phyloP scores from a whole-genome alignment of 2,329 filamentous ascomycete genomes.

The Aquanectria penicillioides region DNA sequence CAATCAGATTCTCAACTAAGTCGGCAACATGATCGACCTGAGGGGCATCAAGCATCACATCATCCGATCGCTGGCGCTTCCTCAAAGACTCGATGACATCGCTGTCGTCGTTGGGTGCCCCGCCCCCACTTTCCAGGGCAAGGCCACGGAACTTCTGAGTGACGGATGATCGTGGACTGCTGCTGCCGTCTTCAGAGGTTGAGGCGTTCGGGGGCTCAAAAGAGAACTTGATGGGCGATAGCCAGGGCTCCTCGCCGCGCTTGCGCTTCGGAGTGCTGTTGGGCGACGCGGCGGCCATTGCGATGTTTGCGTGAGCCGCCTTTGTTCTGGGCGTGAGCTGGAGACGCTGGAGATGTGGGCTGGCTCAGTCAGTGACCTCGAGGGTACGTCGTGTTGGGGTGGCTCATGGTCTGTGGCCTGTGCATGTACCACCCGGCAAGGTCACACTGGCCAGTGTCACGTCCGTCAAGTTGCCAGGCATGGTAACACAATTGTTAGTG shows the following conservation, averaged over 20 bases:
- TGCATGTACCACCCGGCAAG: too few relatives aligned
- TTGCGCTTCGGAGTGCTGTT: conserved; percentile 58
- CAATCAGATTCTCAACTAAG: conserved; percentile 23
- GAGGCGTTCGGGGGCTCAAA: conserved; percentile 52
- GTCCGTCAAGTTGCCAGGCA: background rate
- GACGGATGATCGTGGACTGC: conserved; percentile 63
- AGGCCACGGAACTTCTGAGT: conserved; percentile 63
- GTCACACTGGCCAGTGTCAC: too few relatives aligned
- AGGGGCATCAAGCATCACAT: conserved; percentile 43
- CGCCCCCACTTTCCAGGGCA: conserved; percentile 58
- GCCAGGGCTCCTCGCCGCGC: conserved; percentile 49
- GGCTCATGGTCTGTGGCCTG: too few relatives aligned
- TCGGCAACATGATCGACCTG: conserved; percentile 14
- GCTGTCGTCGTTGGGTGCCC: conserved; percentile 45
- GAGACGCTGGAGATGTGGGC: background rate
- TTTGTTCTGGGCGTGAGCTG: conserved; percentile 4
- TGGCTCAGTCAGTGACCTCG: conserved; percentile 1
- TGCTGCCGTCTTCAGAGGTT: conserved; percentile 56
- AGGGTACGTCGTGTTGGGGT: background rate
- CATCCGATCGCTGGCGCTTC: conserved; percentile 52
- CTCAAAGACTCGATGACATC: conserved; percentile 45
- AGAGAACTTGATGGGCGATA: conserved; percentile 55
- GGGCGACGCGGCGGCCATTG: conserved; percentile 37
- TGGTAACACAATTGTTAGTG: conserved; percentile 5
- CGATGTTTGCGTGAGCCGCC: conserved; percentile 26